phyloP scores from a whole-genome alignment of 805 yeast species.

The Saturnispora ahearnii region DNA sequence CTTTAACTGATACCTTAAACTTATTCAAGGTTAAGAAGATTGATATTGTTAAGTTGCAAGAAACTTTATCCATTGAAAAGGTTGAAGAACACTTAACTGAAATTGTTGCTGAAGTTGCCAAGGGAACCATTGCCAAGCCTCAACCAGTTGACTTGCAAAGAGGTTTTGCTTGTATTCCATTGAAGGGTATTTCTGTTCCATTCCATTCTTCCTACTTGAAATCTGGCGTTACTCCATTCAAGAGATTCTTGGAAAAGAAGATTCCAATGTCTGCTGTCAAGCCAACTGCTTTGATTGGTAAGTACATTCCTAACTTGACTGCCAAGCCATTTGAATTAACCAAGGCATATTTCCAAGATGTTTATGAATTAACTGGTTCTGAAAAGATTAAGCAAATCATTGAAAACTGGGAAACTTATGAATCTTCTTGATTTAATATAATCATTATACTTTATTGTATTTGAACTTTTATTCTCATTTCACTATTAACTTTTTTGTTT shows the following conservation, averaged over 20 bases:
- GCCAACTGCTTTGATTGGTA: constrained; percentile 86
- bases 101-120: constrained; percentile 78
- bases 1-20: constrained; percentile 87
- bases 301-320: constrained; percentile 97
- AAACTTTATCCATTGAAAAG: constrained; percentile 72
- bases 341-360: constrained; percentile 95
- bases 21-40: constrained; percentile 90
- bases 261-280: constrained; percentile 90
- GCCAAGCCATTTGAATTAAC: constrained; percentile 95
- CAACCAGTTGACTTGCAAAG: constrained; percentile 97
- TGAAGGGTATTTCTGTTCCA: constrained; percentile 98
- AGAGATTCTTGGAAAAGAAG: constrained; percentile 93
- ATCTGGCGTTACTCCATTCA: constrained; percentile 98
- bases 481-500: neutral
- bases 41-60: constrained; percentile 81
- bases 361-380: constrained; percentile 82
- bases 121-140: constrained; percentile 75
- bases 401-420: constrained; percentile 92
- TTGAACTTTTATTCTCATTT: neutral
- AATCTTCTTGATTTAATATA: constrained; percentile 30
- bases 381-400: constrained; percentile 83
- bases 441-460: neutral
- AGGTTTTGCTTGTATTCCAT: constrained; percentile 97
- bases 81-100: constrained; percentile 83
- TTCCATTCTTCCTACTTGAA: constrained; percentile 98